Percentiles rank a stretch among this genome's conserved stretches.
These are phyloP conservation scores for Spathaspora hagerdaliae DNA, from an alignment of 805 yeast species.

Conservation along the genomic window DNA sequence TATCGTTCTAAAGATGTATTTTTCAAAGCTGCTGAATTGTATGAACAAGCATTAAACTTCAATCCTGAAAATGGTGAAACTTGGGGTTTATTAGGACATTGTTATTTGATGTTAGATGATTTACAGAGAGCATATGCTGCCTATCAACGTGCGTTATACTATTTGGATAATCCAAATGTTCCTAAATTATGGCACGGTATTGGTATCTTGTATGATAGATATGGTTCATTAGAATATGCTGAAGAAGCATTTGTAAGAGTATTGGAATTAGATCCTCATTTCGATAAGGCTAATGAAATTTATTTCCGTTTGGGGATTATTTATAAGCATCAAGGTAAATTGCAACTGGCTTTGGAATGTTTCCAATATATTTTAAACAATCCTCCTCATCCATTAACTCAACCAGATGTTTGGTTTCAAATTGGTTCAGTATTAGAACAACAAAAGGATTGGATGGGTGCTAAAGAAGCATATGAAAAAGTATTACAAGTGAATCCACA, in stretches of 20 bases:
- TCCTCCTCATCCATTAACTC: slow-evolving; percentile 95
- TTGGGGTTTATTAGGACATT: slow-evolving; percentile 96
- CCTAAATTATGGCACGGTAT: slow-evolving; percentile 99
- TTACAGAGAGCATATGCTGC: slow-evolving; percentile 93
- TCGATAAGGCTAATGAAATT: slow-evolving; percentile 94
- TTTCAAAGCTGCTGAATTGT: slow-evolving; percentile 90
- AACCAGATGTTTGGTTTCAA: slow-evolving; percentile 98
- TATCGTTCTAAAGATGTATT: slow-evolving; percentile 88
- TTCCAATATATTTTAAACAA: slow-evolving; percentile 84
- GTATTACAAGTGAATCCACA: slow-evolving; percentile 86
- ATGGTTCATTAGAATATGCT: slow-evolving; percentile 94
- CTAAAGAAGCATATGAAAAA: slow-evolving; percentile 92
- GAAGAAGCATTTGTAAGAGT: slow-evolving; percentile 98
- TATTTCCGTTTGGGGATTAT: slow-evolving; percentile 95
- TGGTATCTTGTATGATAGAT: slow-evolving; percentile 92
- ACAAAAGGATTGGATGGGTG: slow-evolving; percentile 85
- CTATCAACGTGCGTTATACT: slow-evolving; percentile 92
- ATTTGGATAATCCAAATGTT: slow-evolving; percentile 86
- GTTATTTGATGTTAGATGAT: slow-evolving; percentile 95
- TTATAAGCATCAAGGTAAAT: slow-evolving; percentile 89
- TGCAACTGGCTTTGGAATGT: slow-evolving; percentile 85
- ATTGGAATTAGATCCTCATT: slow-evolving; percentile 90
- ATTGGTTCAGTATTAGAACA: slow-evolving; percentile 94
- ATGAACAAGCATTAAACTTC: slow-evolving; percentile 78
- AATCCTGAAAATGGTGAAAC: slow-evolving; percentile 91